Conservation (phyloP, 306 rosid species). For the Albizia julibrissin region DNA sequence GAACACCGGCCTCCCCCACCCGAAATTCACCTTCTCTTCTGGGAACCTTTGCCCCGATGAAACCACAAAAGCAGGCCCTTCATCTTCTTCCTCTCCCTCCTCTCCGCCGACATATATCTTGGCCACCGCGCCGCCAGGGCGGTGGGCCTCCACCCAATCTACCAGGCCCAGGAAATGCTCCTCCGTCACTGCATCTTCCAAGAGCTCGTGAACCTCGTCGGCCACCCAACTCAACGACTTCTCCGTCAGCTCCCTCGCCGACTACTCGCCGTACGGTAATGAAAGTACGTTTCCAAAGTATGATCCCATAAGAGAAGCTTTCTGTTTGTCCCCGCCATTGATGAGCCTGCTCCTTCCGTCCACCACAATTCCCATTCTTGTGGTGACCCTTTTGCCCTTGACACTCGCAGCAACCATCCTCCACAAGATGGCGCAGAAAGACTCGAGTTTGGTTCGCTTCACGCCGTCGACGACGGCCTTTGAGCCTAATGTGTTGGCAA, state of each 20-base stretch:
- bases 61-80: constrained; percentile 63
- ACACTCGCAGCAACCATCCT: constrained; percentile 47
- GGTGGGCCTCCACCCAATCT: constrained; percentile 33
- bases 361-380: constrained; percentile 72
- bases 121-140: constrained; percentile 53
- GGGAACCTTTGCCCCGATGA: constrained; percentile 82
- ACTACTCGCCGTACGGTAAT: constrained; percentile 47
- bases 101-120: constrained; percentile 37
- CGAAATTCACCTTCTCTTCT: constrained; percentile 53
- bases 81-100: not conserved
- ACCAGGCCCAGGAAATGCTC: constrained; percentile 6
- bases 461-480: not conserved
- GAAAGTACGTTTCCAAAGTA: constrained; percentile 79
- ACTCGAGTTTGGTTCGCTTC: constrained; percentile 50
- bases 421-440: constrained; percentile 69
- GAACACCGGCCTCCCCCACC: constrained; percentile 71
- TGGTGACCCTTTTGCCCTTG: constrained; percentile 11
- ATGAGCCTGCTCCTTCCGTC: constrained; percentile 59
- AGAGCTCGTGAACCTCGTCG: constrained; percentile 46
- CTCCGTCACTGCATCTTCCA: not conserved
- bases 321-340: constrained; percentile 17
- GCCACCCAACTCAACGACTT: constrained; percentile 52
- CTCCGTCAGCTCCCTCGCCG: constrained; percentile 37
- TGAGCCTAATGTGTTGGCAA: constrained; percentile 35
- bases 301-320: constrained; percentile 19